These are phyloP conservation scores for Nannizziopsis arthrosporioides DNA, from an alignment of 2,329 filamentous ascomycete genomes.

Conservation along the genomic window DNA sequence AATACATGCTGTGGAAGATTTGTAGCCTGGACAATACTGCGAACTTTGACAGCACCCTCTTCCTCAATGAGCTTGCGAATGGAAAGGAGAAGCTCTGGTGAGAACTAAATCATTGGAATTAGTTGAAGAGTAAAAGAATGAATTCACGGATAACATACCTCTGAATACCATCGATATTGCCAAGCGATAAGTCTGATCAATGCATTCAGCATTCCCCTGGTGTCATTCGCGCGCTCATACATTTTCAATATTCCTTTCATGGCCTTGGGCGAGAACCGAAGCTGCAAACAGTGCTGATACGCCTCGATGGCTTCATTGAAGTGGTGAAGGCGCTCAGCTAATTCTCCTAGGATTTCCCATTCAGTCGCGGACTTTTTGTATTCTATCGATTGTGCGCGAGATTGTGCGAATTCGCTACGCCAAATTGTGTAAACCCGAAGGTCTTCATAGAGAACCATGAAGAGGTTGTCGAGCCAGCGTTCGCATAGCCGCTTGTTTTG, in stretches of 20 bases:
- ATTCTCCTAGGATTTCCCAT: constrained; percentile 91
- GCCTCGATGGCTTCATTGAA: constrained; percentile 84
- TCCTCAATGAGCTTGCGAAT: constrained; percentile 92
- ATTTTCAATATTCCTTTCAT: constrained; percentile 72
- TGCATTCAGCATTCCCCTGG: constrained; percentile 68
- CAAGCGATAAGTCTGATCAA: constrained; percentile 87
- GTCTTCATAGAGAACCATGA: constrained; percentile 98
- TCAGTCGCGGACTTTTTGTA: constrained; percentile 96
- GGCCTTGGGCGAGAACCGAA: constrained; percentile 87
- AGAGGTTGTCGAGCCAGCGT: constrained; percentile 93
- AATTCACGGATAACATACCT: constrained; percentile 42
- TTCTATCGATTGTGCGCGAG: constrained; percentile 79
- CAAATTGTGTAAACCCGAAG: constrained; percentile 97
- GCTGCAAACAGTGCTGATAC: constrained; percentile 73
- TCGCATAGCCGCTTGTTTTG: constrained; percentile 96
- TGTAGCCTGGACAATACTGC: constrained; percentile 93
- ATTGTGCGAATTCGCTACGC: constrained; percentile 96
- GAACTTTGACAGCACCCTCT: constrained; percentile 91
- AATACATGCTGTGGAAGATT: constrained; percentile 85
- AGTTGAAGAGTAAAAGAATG: background rate
- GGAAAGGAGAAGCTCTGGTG: constrained; percentile 73
- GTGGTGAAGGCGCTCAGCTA: constrained; percentile 88
- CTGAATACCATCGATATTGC: constrained; percentile 99
- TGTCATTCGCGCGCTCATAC: constrained; percentile 67
- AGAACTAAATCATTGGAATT: constrained; percentile 51